phyloP scores from a whole-genome alignment of 1,284 basidiomycete species.

The Agaricales sp. region DNA sequence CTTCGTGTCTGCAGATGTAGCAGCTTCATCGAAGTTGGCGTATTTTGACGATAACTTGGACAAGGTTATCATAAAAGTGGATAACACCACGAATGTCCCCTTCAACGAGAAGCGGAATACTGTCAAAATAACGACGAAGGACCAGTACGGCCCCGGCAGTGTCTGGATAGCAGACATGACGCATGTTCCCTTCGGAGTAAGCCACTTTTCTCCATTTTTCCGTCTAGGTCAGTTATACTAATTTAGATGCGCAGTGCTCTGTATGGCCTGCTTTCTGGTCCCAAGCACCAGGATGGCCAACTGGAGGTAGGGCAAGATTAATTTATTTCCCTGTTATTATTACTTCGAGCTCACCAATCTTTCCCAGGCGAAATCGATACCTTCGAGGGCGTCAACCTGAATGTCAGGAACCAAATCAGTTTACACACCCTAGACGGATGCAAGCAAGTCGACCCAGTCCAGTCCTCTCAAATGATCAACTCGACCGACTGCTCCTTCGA shows the following conservation, averaged over 20 bases:
- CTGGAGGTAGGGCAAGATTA: too few relatives aligned
- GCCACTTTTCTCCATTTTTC: neutral
- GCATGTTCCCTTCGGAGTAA: slow-evolving; percentile 59
- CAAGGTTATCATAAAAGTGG: slow-evolving; percentile 25
- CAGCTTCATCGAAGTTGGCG: slow-evolving; percentile 42
- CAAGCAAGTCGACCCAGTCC: slow-evolving; percentile 34
- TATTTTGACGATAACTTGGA: neutral
- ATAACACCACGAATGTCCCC: slow-evolving; percentile 47
- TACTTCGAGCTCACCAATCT: neutral
- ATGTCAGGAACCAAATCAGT: slow-evolving; percentile 52
- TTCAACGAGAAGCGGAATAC: slow-evolving; percentile 63
- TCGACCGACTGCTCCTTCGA: slow-evolving; percentile 50
- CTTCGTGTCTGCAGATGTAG: slow-evolving; percentile 51
- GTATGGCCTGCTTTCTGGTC: slow-evolving; percentile 69
- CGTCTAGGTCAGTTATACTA: too few relatives aligned
- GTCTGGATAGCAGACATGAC: slow-evolving; percentile 58
- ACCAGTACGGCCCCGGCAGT: slow-evolving; percentile 50
- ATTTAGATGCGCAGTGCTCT: slow-evolving; percentile 37
- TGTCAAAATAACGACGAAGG: slow-evolving; percentile 51
- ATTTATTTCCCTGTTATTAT: slow-evolving; percentile 16
- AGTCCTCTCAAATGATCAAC: slow-evolving; percentile 41
- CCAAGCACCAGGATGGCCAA: slow-evolving; percentile 52
- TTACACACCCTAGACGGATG: slow-evolving; percentile 61
- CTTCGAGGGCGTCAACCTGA: slow-evolving; percentile 65
- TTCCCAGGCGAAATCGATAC: slow-evolving; percentile 57